A percentile compares a stretch with the other conserved stretches of the same genome.
Evolutionary conservation across 305 asterid genomes (phyloP).

Genomic region (Fraxinus nigra): DNA sequence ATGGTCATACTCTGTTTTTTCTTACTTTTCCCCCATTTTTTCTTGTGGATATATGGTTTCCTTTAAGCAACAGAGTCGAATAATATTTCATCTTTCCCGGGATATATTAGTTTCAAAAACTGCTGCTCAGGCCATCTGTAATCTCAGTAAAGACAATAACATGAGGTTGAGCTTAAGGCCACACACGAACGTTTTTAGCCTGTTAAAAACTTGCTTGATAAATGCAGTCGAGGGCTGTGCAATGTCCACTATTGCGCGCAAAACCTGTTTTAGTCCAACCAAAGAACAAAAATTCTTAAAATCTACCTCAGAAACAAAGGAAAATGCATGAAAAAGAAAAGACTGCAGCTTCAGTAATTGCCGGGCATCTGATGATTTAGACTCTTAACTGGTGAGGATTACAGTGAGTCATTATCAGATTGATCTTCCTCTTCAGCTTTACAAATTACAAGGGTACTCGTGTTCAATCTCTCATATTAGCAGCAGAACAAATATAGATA

Average conservation of each 20-base stretch:
- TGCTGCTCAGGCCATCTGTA: neutral
- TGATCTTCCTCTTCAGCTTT: neutral
- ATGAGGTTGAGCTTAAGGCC: neutral
- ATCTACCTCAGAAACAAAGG: constrained; percentile 1
- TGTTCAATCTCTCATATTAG: neutral
- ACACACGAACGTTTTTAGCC: neutral
- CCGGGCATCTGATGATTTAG: neutral
- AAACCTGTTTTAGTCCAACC: neutral
- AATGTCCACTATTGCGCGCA: neutral
- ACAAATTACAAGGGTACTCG: neutral
- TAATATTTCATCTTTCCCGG: constrained; percentile 1
- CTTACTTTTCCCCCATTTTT: neutral
- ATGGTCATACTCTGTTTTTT: neutral
- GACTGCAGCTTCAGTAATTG: neutral
- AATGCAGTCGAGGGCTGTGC: neutral
- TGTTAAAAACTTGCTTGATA: neutral
- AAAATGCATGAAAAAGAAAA: neutral
- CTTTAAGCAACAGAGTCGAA: neutral
- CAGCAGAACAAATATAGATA: neutral
- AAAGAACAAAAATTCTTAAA: neutral
- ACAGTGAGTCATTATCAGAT: neutral
- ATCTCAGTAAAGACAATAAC: neutral
- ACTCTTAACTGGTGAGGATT: neutral
- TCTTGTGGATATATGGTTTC: neutral
- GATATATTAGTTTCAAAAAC: neutral